Conservation (phyloP, 257 asterid genomes). For the Ophiorrhiza pumila region DNA sequence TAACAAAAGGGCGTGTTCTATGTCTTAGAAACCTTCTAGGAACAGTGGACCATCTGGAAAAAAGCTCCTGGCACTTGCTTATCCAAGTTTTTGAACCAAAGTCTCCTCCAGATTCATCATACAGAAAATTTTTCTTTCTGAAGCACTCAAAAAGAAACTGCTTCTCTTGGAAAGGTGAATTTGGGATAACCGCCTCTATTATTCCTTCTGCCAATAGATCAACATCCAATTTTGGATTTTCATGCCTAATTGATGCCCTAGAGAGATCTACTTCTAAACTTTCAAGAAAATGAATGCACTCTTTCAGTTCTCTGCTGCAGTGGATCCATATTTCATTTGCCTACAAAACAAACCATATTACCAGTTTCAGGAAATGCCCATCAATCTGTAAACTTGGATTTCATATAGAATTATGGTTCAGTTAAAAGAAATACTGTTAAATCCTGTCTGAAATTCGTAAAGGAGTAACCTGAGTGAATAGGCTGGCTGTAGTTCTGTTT, state of each 20-base stretch:
- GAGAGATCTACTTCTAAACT: conserved; percentile 25
- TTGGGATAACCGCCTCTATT: conserved; percentile 32
- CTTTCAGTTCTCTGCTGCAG: conserved; percentile 43
- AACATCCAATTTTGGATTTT: conserved; percentile 22
- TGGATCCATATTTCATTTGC: conserved; percentile 39
- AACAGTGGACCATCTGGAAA: conserved; percentile 32
- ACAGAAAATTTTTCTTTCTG: conserved; percentile 23
- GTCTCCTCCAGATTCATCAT: conserved; percentile 10
- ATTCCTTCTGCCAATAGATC: conserved; percentile 29
- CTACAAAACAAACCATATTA: conserved; percentile 32
- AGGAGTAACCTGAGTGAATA: neutral
- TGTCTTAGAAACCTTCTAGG: conserved; percentile 67
- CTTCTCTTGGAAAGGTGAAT: conserved; percentile 37
- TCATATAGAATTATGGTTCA: neutral
- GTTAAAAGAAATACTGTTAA: neutral
- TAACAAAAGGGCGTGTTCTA: conserved; percentile 9
- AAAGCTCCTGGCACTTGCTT: conserved; percentile 27
- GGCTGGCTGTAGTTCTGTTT: neutral
- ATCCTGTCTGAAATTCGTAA: neutral
- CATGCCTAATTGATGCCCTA: conserved; percentile 13
- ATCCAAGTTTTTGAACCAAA: conserved; percentile 13
- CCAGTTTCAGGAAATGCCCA: conserved; percentile 9
- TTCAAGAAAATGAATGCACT: conserved; percentile 24
- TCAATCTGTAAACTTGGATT: neutral
- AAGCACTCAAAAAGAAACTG: conserved; percentile 40